These are phyloP conservation scores for Sideroxylon spinosum DNA, from an alignment of 179 eudicot species.

Conservation along the genomic window DNA sequence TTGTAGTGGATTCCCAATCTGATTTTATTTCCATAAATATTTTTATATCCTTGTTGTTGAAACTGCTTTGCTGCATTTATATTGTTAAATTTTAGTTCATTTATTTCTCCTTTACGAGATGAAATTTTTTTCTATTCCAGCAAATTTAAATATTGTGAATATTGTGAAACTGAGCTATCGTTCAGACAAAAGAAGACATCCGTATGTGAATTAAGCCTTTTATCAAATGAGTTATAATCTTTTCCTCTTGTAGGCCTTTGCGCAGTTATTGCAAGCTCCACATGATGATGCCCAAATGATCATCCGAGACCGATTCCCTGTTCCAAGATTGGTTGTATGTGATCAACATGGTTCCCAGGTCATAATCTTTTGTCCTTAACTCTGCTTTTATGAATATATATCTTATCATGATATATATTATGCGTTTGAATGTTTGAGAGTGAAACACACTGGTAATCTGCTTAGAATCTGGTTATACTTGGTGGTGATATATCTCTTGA, in stretches of 20 bases:
- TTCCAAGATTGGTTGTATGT: conserved; percentile 89
- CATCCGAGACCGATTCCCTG: conserved; percentile 86
- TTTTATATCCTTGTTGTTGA: neutral
- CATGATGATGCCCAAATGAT: conserved; percentile 74
- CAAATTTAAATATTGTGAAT: neutral
- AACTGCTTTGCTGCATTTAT: too few relatives aligned
- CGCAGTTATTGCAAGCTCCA: conserved; percentile 72
- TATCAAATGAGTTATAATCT: neutral
- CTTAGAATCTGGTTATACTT: neutral
- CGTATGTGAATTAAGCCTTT: too few relatives aligned
- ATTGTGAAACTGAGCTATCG: neutral
- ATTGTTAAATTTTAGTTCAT: neutral
- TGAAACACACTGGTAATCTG: neutral
- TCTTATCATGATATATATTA: neutral
- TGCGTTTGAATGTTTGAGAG: neutral
- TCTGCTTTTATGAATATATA: neutral
- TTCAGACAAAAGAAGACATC: neutral
- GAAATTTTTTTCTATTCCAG: neutral
- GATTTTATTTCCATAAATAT: too few relatives aligned
- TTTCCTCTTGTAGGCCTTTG: conserved; percentile 51
- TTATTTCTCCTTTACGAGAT: neutral
- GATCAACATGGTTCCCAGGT: conserved; percentile 99
- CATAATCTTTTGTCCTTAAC: neutral
- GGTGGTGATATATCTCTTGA: neutral
- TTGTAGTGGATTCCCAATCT: too few relatives aligned